Base-by-base conservation (phyloP, 2,329 filamentous ascomycete species). In the Coccinonectria pachysandricola region DNA sequence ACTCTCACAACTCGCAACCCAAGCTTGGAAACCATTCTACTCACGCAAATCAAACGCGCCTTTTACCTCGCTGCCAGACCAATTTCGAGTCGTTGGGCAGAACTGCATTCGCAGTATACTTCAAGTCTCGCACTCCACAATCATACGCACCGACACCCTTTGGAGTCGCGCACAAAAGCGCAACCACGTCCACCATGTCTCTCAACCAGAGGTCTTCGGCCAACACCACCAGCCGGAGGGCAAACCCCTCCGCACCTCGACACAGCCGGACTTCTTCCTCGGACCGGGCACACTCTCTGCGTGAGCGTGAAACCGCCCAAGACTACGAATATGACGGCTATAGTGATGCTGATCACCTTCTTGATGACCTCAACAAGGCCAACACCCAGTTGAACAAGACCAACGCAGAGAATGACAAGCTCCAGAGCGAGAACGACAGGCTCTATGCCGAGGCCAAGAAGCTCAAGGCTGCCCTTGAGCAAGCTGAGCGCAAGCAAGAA, bases 1-100 rank as follows among this genome's bases (percentile, higher is more conserved):
- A n/a, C n/a, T n/a, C n/a, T n/a, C n/a, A n/a, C n/a, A n/a, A n/a
- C n/a, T n/a, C n/a, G n/a, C n/a, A n/a, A n/a, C n/a, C n/a, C n/a
- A n/a, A n/a, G n/a, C n/a, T n/a, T n/a, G n/a, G n/a, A n/a, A n/a
- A n/a, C n/a, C n/a, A n/a, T n/a, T n/a, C n/a, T n/a, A n/a, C 31
- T 30, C 27, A 33, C 32, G 35, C 37, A 42, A 42, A 36, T 32
- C 41, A 34, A 30, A 34, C 30, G 36, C 37, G 36, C 33, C 37
- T 31, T 35, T 28, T 36, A 37, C 23, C 32, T 32, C 33, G 28
- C 43, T 46, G 42, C 42, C 42, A 46, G 42, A 46, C 40, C 37
- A n/a, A n/a, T n/a, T 31, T 34, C 24, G 20, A 35, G 39, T 46
- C 43, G 42, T 46, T 46, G 43, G 43, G 43, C 43, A 46, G 43